These are phyloP conservation scores for Naganishia vaughanmartiniae DNA, from an alignment of 768 basidiomycete species.

Conservation along the genomic window DNA sequence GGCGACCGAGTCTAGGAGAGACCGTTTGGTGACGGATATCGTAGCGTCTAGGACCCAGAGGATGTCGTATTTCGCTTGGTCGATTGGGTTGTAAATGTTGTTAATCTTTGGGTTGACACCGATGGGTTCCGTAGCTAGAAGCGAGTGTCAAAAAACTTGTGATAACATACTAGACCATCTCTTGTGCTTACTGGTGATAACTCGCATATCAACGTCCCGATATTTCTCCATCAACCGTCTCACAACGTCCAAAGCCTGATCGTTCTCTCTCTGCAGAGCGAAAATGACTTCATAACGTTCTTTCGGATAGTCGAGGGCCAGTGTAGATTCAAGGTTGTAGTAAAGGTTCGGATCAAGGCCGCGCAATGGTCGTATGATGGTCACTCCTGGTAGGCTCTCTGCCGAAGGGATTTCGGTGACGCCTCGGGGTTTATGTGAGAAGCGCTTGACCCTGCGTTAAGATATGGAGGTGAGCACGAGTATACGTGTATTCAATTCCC, in stretches of 20 bases:
- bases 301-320: slow-evolving; percentile 84
- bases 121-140: slow-evolving; percentile 63
- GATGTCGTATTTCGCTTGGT: slow-evolving; percentile 76
- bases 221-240: slow-evolving; percentile 73
- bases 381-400: slow-evolving; percentile 71
- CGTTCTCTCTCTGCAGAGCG: slow-evolving; percentile 80
- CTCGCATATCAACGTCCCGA: slow-evolving; percentile 66
- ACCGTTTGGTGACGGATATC: slow-evolving; percentile 70
- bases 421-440: slow-evolving; percentile 62
- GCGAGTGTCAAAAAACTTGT: slow-evolving; percentile 42
- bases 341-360: slow-evolving; percentile 93
- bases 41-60: slow-evolving; percentile 98
- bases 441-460: slow-evolving; percentile 67
- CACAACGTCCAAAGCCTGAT: slow-evolving; percentile 83
- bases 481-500: not conserved
- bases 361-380: slow-evolving; percentile 88
- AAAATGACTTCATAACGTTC: slow-evolving; percentile 75
- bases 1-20: slow-evolving; percentile 80
- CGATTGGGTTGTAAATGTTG: slow-evolving; percentile 83
- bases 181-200: slow-evolving; percentile 67
- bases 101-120: slow-evolving; percentile 98
- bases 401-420: slow-evolving; percentile 60
- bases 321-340: slow-evolving; percentile 91
- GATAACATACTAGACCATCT: slow-evolving; percentile 2
- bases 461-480: slow-evolving; percentile 19